Conservation (phyloP, 78 protist species). For the Pigoraptor vietnamica region DNA sequence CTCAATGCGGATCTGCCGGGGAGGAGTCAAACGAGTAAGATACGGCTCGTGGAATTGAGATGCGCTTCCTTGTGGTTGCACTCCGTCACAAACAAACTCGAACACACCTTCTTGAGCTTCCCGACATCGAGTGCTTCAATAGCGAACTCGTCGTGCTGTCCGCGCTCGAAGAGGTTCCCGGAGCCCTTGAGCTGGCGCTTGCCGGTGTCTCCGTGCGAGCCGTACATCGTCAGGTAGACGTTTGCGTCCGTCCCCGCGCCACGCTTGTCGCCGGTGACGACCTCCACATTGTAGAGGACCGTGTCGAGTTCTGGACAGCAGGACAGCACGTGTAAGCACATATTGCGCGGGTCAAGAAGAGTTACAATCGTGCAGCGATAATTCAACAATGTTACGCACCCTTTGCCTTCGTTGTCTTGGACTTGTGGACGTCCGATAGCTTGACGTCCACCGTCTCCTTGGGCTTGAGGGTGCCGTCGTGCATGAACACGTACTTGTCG, state of each 20-base stretch:
- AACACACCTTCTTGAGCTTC: background rate
- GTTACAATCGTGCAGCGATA: too few relatives aligned
- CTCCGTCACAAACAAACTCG: background rate
- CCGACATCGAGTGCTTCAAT: background rate
- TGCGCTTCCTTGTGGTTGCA: too few relatives aligned
- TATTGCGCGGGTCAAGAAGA: too few relatives aligned
- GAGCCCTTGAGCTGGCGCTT: background rate
- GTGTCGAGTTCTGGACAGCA: background rate
- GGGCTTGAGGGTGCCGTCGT: background rate
- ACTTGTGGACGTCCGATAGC: background rate
- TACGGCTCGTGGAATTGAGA: background rate
- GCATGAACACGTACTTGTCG: background rate
- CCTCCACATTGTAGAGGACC: background rate
- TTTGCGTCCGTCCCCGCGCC: slow-evolving; percentile 18
- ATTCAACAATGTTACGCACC: background rate
- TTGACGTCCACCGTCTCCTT: background rate
- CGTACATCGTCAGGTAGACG: background rate
- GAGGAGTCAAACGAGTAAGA: background rate
- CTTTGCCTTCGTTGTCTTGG: background rate
- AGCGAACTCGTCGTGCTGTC: background rate
- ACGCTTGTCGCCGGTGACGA: background rate
- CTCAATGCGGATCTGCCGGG: background rate
- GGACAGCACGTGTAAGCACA: too few relatives aligned
- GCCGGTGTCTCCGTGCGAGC: background rate
- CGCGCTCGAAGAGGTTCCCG: background rate